Conservation (phyloP, 2,329 filamentous ascomycete species). For the Didymosphaeria variabile region DNA sequence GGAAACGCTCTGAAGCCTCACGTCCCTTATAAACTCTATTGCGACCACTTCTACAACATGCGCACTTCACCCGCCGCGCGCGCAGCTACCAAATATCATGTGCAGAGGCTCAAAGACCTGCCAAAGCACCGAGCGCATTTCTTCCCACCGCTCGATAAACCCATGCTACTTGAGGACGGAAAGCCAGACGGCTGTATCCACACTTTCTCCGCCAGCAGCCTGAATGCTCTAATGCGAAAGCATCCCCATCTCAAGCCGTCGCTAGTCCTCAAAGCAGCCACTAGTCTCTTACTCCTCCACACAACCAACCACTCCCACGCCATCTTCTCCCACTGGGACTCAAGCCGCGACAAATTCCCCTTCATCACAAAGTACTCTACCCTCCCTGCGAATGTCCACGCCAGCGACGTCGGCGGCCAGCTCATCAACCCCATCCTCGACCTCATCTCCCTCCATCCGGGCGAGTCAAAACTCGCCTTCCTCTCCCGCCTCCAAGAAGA, state of each 20-base stretch:
- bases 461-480: not conserved
- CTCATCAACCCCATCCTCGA: not conserved
- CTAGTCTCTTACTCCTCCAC: not conserved
- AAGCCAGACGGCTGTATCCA: not conserved
- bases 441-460: not conserved
- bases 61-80: not conserved
- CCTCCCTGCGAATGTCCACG: not conserved
- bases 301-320: not conserved
- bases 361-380: not conserved
- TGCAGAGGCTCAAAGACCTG: not conserved
- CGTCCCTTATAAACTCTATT: not conserved
- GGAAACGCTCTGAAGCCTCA: not conserved
- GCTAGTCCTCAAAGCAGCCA: not conserved
- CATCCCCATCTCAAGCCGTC: not conserved
- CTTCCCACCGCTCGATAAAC: not conserved
- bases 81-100: not conserved
- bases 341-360: not conserved
- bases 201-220: not conserved
- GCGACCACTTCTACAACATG: not conserved
- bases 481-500: not conserved
- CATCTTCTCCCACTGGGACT: not conserved
- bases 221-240: not conserved
- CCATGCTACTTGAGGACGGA: not conserved
- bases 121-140: not conserved
- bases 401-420: not conserved